Evolutionary conservation across 2,329 filamentous ascomycete species (phyloP).

Genomic region (Epichloe brachyelytri): DNA sequence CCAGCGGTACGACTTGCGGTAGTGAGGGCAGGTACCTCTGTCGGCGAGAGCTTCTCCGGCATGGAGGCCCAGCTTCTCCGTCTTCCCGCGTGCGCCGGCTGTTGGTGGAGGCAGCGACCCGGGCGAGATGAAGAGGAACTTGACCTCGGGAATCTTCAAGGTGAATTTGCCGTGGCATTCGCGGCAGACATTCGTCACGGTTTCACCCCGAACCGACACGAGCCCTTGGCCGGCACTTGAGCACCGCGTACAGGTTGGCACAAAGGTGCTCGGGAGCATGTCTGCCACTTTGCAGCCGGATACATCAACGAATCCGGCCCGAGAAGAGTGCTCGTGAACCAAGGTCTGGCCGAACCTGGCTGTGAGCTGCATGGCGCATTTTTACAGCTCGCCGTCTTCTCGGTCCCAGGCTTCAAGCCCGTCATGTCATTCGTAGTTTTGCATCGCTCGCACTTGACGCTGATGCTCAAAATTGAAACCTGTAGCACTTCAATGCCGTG

Average conservation of each 20-base stretch:
- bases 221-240: slow-evolving; percentile 58
- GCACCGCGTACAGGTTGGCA: slow-evolving; percentile 66
- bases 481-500: slow-evolving; percentile 67
- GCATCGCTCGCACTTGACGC: slow-evolving; percentile 67
- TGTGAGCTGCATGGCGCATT: slow-evolving; percentile 40
- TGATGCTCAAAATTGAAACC: slow-evolving; percentile 51
- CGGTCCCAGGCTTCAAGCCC: slow-evolving; percentile 43
- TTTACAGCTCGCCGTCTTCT: slow-evolving; percentile 41
- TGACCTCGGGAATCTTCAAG: slow-evolving; percentile 65
- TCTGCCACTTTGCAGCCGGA: slow-evolving; percentile 63
- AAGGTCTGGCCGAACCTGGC: slow-evolving; percentile 52
- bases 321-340: slow-evolving; percentile 59
- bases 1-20: slow-evolving; percentile 47
- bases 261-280: slow-evolving; percentile 66
- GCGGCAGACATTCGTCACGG: slow-evolving; percentile 61
- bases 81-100: slow-evolving; percentile 29
- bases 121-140: slow-evolving; percentile 58
- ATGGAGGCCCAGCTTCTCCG: slow-evolving; percentile 43
- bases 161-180: slow-evolving; percentile 71
- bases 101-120: slow-evolving; percentile 30
- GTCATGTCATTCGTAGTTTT: slow-evolving; percentile 59
- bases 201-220: slow-evolving; percentile 60
- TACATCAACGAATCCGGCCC: slow-evolving; percentile 67
- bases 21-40: slow-evolving; percentile 43
- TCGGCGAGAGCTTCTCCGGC: slow-evolving; percentile 42